Evolutionary conservation across 139 green algal species (phyloP), one percentile per base, ranked within the genome.

Genomic region (Picochlorum costavermella): DNA sequence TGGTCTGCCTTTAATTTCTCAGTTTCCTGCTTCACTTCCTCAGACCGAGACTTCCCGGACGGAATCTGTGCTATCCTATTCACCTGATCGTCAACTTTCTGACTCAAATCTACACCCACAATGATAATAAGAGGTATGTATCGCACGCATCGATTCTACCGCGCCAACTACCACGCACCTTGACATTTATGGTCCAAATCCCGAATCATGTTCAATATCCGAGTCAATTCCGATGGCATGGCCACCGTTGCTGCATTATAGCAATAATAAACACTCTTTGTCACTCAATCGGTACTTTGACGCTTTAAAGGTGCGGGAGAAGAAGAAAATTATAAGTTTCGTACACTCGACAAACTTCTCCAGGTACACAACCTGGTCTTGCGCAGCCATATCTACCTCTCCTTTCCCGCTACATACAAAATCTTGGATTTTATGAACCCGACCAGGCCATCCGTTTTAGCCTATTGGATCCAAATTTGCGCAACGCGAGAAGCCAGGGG

Each of bases 141-240:
- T 1, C 2, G 2, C 11, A 44, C 6, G 2, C 10, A 20, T 14
- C 58, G 17, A 2, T 55, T 62, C 6, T 56, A 23, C 17, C 20
- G 13, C 13, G 16, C 5, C 46, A n/a, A 26, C 46, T 53, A 5
- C 46, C 50, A 43, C 69, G 11, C 30, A 81, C 78, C 75, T 60
- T 79, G 56, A 4, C 61, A 73, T 6, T 75, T 73, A 14, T 87
- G 81, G 43, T 93, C 86, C 20, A 93, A 63, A 9, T 84, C 77
- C 46, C 80, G 79, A 44, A 95, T 92, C 13, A 74, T 88, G 57
- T 78, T 83, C 0, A 95, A 64, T 6, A 88, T 72, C 26, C 87
- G 76, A 23, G 79, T 68, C 16, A 94, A 69, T 55, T 94, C 86
- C 0, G 78, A 56, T 0, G 86, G 86, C 40, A 92, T 64, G 2